Base-by-base conservation (phyloP, 2,329 filamentous ascomycete genomes). In the Ceratocystis albifundus region DNA sequence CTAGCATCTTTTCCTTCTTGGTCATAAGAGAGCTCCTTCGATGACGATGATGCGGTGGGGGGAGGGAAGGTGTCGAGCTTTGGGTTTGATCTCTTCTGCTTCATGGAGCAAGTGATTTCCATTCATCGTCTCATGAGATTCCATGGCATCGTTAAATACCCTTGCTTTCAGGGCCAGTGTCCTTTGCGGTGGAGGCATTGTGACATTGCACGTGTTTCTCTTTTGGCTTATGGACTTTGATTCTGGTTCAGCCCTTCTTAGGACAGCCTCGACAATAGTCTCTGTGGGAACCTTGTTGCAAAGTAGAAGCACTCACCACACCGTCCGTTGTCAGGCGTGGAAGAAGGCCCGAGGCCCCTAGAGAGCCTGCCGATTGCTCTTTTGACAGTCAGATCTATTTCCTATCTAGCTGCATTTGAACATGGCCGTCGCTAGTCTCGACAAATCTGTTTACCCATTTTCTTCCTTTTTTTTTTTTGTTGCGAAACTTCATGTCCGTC, bases 321-420 rank as follows among this genome's bases (percentile, higher is more conserved):
- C 30, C 4, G 55, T 59, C 17, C 55, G 30, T 59, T 59, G 55
- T 59, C 55, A 59, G 55, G 28, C 55, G 20, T 59, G 55, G 28
- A 59, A 59, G 55, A 59, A 59, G 55, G 55, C 28, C 55, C 55
- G 28, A 59, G 55, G 55, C 55, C 55, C 55, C 55, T 59, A 30
- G 15, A 6, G 36, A 22, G 55, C 55, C 28, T 59, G 55, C 32
- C 55, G 55, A 59, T 59, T 59, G 55, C 55, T 59, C 55, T 59
- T 59, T 59, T 59, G 55, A 59, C 55, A 59, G 28, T 36, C 55
- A 59, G 55, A 59, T 59, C 55, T 59, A 59, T 59, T 59, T 30
- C 55, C n/a, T 59, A 8, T 59, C 32, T 59, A 12, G 55, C 55
- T 36, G 15, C 32, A 41, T 36, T 4, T 36, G 28, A 36, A 30